Conservation (phyloP, 108 stramenopile genomes). For the Stephanodiscus minutulus region DNA sequence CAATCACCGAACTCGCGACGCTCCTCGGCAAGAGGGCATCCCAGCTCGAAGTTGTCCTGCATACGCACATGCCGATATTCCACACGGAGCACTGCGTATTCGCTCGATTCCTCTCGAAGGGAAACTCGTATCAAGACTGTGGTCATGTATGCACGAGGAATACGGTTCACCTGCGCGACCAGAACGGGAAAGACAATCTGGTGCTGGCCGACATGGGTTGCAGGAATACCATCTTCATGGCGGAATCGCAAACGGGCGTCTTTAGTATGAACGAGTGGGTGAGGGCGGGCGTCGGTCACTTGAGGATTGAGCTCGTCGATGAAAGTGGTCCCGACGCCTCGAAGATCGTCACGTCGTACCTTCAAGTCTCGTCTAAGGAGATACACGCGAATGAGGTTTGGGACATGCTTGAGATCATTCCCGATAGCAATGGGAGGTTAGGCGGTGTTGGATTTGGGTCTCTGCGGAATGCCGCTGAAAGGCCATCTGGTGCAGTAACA, state of each 20-base stretch:
- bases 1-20: conserved; percentile 61
- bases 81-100: conserved; percentile 85
- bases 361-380: conserved; percentile 40
- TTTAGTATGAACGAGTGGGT: conserved; percentile 59
- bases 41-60: conserved; percentile 67
- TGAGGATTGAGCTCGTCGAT: conserved; percentile 78
- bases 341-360: conserved; percentile 55
- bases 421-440: conserved; percentile 19
- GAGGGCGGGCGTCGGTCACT: conserved; percentile 52
- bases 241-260: conserved; percentile 68
- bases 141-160: conserved; percentile 80
- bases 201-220: conserved; percentile 86
- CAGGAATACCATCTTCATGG: conserved; percentile 77
- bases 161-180: conserved; percentile 73
- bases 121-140: conserved; percentile 76
- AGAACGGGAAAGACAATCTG: conserved; percentile 68
- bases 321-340: conserved; percentile 55
- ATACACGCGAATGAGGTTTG: conserved; percentile 23
- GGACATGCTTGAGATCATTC: conserved; percentile 9
- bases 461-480: conserved; percentile 16
- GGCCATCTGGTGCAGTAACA: conserved; percentile 14
- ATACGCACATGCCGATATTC: conserved; percentile 78
- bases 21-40: conserved; percentile 32
- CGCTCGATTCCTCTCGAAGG: conserved; percentile 70
- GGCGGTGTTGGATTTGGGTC: conserved; percentile 13